phyloP scores from a whole-genome alignment of 2,329 filamentous ascomycete genomes.

The Sarocladiaceae sp. region DNA sequence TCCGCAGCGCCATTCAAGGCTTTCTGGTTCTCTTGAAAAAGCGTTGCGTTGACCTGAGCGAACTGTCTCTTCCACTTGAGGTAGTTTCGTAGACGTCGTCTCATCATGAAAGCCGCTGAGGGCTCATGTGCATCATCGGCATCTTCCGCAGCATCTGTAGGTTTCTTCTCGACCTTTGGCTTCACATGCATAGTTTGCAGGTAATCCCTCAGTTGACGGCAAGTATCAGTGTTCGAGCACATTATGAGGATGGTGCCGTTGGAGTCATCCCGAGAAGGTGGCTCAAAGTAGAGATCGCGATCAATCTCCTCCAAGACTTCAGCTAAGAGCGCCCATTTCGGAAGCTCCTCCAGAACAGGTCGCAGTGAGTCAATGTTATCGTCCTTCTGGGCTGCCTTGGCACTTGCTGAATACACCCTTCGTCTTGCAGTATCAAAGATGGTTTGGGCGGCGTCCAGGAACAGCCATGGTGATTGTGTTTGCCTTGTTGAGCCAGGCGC shows the following conservation, averaged over 20 bases:
- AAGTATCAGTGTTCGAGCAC: conserved; percentile 84
- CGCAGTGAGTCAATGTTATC: conserved; percentile 55
- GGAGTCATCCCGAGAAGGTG: conserved; percentile 68
- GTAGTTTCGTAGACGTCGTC: conserved; percentile 78
- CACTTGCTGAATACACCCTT: conserved; percentile 72
- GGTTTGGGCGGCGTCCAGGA: conserved; percentile 87
- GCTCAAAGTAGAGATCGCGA: conserved; percentile 79
- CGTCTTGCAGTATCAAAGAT: conserved; percentile 88
- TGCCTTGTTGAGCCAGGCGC: conserved; percentile 81
- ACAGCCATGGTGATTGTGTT: conserved; percentile 91
- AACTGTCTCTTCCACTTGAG: conserved; percentile 88
- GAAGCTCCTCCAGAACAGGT: conserved; percentile 86
- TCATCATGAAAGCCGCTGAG: conserved; percentile 84
- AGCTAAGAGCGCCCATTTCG: conserved; percentile 87
- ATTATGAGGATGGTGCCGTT: conserved; percentile 93
- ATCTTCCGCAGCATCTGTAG: conserved; percentile 30
- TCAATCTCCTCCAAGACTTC: conserved; percentile 93
- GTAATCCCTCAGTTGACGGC: conserved; percentile 83
- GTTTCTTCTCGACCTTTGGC: conserved; percentile 37
- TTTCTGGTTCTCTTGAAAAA: conserved; percentile 76
- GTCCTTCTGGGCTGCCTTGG: conserved; percentile 43
- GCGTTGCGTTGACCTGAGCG: conserved; percentile 70
- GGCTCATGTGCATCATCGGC: conserved; percentile 52
- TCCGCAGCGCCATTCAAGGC: conserved; percentile 63
- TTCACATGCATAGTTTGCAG: conserved; percentile 82